These are phyloP conservation scores for Penicillium sp. DNA, from an alignment of 2,329 filamentous ascomycete genomes.

Conservation along the genomic window DNA sequence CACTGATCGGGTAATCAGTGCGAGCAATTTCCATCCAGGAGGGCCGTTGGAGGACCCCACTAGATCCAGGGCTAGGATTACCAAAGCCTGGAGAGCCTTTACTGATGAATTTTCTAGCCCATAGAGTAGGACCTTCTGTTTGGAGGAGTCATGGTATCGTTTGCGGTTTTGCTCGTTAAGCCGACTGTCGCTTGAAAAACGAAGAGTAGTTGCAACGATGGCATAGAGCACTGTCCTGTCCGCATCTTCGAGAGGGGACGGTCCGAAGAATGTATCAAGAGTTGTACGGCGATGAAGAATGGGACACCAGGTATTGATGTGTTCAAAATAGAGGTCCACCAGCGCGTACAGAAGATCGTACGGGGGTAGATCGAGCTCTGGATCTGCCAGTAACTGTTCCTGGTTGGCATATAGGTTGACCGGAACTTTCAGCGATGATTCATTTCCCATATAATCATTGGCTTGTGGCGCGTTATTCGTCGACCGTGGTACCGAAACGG, in stretches of 20 bases:
- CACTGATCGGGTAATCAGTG: conserved; percentile 76
- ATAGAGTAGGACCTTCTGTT: conserved; percentile 77
- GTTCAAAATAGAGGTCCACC: conserved; percentile 68
- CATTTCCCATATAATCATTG: conserved; percentile 39
- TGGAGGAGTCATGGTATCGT: conserved; percentile 70
- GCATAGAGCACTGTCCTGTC: conserved; percentile 77
- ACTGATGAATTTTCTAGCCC: conserved; percentile 84
- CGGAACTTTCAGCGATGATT: conserved; percentile 50
- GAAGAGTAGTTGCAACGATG: conserved; percentile 77
- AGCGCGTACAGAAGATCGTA: conserved; percentile 65
- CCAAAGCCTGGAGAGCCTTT: conserved; percentile 74
- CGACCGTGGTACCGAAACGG: no score
- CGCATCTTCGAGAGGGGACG: conserved; percentile 65
- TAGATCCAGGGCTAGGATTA: conserved; percentile 76
- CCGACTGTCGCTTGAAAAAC: conserved; percentile 68
- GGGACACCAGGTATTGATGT: conserved; percentile 76
- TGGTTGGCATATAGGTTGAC: conserved; percentile 47
- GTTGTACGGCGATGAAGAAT: conserved; percentile 80
- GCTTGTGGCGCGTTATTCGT: no score
- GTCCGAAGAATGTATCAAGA: conserved; percentile 70
- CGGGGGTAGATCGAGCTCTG: conserved; percentile 62
- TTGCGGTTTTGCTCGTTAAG: conserved; percentile 64
- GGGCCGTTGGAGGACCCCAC: conserved; percentile 81
- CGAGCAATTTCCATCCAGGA: conserved; percentile 84
- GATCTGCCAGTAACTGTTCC: conserved; percentile 38